Conservation (phyloP, 2,329 filamentous ascomycete species). For the Venturiaceae sp. region DNA sequence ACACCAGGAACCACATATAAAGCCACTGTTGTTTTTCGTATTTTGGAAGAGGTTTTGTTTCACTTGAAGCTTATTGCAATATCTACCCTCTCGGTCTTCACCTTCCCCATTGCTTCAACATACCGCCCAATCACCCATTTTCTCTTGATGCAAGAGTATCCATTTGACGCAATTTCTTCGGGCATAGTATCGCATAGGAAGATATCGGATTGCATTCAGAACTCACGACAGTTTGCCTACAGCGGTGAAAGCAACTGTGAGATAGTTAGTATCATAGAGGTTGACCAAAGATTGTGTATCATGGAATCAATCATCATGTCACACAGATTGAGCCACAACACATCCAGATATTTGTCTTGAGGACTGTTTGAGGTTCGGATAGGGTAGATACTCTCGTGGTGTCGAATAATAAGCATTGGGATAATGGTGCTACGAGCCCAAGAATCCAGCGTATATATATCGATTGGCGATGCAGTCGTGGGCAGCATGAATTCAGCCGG, state of each 20-base stretch:
- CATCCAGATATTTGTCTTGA: background rate
- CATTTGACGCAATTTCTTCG: background rate
- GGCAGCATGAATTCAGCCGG: background rate
- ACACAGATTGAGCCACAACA: background rate
- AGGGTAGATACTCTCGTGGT: background rate
- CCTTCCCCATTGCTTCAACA: too few relatives aligned
- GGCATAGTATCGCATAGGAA: background rate
- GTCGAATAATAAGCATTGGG: background rate
- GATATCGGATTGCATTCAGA: background rate
- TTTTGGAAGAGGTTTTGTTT: too few relatives aligned
- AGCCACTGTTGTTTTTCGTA: too few relatives aligned
- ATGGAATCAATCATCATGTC: background rate
- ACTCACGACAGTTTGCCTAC: background rate
- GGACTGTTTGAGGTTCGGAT: background rate
- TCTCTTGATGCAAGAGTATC: background rate
- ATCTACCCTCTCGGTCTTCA: too few relatives aligned
- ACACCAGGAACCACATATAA: too few relatives aligned
- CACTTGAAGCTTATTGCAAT: too few relatives aligned
- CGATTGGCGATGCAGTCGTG: background rate
- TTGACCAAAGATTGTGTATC: background rate
- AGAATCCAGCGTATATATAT: background rate
- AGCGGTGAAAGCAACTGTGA: background rate
- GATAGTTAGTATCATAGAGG: background rate
- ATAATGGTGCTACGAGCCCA: background rate
- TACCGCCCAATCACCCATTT: background rate